These are phyloP conservation scores for Pelargonium citronellum DNA, from an alignment of 441 rosid genomes.

Conservation along the genomic window DNA sequence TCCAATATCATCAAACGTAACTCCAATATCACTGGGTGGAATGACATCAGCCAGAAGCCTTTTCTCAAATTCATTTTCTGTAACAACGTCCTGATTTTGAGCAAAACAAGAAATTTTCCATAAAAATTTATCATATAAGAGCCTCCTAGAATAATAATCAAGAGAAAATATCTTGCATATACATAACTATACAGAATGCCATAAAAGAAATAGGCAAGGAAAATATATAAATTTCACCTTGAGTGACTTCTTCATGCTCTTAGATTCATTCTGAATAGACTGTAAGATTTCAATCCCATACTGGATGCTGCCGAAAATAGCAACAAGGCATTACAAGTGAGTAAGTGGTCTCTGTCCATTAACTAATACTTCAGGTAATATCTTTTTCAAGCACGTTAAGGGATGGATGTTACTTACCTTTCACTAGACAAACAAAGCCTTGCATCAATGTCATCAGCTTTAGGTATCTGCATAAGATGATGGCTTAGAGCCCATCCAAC, in stretches of 20 bases:
- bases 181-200: background rate
- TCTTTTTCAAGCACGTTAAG: background rate
- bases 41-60: slow-evolving; percentile 90
- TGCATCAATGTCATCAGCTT: slow-evolving; percentile 49
- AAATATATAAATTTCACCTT: slow-evolving; percentile 45
- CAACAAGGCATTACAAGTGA: slow-evolving; percentile 8
- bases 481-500: slow-evolving; percentile 91
- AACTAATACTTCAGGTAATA: background rate
- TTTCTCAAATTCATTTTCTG: slow-evolving; percentile 98
- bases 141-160: background rate
- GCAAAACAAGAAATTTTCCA: slow-evolving; percentile 4
- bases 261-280: slow-evolving; percentile 70
- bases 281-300: slow-evolving; percentile 73
- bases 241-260: slow-evolving; percentile 80
- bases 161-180: background rate
- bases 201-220: background rate
- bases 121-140: background rate
- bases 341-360: background rate
- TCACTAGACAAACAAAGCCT: slow-evolving; percentile 65
- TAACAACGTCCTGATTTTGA: slow-evolving; percentile 75
- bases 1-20: slow-evolving; percentile 92
- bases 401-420: slow-evolving; percentile 38
- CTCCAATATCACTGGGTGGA: slow-evolving; percentile 91
- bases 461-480: slow-evolving; percentile 65
- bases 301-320: slow-evolving; percentile 45